Evolutionary conservation across 2,329 filamentous ascomycete genomes (phyloP).

Genomic region (Verticillium tricorpus): DNA sequence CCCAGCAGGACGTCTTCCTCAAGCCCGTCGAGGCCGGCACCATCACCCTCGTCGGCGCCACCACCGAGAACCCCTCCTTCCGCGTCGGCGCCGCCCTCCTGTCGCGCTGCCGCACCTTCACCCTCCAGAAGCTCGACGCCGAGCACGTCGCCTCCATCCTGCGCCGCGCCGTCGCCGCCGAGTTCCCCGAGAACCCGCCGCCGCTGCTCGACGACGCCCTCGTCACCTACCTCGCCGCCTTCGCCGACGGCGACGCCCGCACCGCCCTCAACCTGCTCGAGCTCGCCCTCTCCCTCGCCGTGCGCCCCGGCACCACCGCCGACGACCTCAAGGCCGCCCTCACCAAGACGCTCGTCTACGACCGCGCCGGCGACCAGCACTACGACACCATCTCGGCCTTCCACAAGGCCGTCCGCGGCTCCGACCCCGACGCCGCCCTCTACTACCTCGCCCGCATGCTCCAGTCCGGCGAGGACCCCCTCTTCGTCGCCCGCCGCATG

Average conservation of each 20-base stretch:
- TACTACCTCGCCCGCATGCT: conserved; percentile 98
- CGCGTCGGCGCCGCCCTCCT: conserved; percentile 84
- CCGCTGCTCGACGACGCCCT: conserved; percentile 72
- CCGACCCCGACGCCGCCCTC: conserved; percentile 78
- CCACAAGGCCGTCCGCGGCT: conserved; percentile 90
- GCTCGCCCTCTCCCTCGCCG: conserved; percentile 73
- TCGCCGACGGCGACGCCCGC: conserved; percentile 87
- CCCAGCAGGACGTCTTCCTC: conserved; percentile 92
- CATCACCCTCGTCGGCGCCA: conserved; percentile 89
- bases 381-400: conserved; percentile 97
- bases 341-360: conserved; percentile 91
- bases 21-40: conserved; percentile 87
- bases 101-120: conserved; percentile 88
- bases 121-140: conserved; percentile 68
- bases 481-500: conserved; percentile 89
- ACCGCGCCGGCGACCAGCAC: conserved; percentile 91
- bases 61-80: conserved; percentile 95
- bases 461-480: conserved; percentile 86
- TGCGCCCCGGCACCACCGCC: conserved; percentile 60
- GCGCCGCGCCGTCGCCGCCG: conserved; percentile 63
- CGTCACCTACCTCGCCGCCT: conserved; percentile 75
- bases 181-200: conserved; percentile 40
- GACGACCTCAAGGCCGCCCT: conserved; percentile 75
- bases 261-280: conserved; percentile 92
- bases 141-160: conserved; percentile 72